Conservation (phyloP, 2,329 filamentous ascomycete genomes). For the Calonectria crousiana region DNA sequence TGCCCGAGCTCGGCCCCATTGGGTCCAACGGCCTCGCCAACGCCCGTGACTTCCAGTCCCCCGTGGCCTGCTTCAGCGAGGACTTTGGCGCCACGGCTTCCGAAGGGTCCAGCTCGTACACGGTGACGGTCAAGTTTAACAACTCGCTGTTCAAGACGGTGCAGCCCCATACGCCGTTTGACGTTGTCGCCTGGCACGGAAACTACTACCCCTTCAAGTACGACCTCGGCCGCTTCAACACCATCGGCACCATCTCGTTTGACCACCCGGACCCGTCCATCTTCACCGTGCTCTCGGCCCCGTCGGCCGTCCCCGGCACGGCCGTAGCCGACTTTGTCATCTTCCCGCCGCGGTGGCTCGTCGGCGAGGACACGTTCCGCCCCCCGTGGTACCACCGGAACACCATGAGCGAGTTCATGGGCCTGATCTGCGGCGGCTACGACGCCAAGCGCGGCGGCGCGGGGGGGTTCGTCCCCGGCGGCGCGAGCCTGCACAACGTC, state of each 20-base stretch:
- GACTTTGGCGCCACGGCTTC: conserved; percentile 58
- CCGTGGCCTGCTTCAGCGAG: conserved; percentile 77
- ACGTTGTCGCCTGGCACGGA: conserved; percentile 85
- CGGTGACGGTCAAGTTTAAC: conserved; percentile 74
- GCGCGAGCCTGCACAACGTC: conserved; percentile 75
- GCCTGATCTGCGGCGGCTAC: conserved; percentile 68
- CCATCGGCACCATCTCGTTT: conserved; percentile 78
- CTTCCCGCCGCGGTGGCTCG: conserved; percentile 79
- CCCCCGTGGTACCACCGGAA: conserved; percentile 81
- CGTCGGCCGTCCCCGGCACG: conserved; percentile 70
- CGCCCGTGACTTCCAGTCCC: conserved; percentile 79
- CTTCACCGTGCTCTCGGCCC: conserved; percentile 78
- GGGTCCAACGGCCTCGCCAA: conserved; percentile 83
- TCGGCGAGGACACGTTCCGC: conserved; percentile 77
- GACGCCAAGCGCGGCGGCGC: conserved; percentile 69
- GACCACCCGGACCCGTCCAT: conserved; percentile 86
- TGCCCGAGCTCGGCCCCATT: conserved; percentile 80
- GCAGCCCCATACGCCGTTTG: conserved; percentile 80
- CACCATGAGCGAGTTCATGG: conserved; percentile 76
- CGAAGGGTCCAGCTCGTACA: conserved; percentile 54
- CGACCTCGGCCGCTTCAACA: conserved; percentile 82
- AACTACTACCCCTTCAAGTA: conserved; percentile 87
- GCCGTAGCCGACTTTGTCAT: conserved; percentile 79
- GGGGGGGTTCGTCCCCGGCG: conserved; percentile 69
- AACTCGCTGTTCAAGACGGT: conserved; percentile 74